These are phyloP conservation scores for Dissoconium aciculare DNA, from an alignment of 2,329 filamentous ascomycete species.

Conservation along the genomic window DNA sequence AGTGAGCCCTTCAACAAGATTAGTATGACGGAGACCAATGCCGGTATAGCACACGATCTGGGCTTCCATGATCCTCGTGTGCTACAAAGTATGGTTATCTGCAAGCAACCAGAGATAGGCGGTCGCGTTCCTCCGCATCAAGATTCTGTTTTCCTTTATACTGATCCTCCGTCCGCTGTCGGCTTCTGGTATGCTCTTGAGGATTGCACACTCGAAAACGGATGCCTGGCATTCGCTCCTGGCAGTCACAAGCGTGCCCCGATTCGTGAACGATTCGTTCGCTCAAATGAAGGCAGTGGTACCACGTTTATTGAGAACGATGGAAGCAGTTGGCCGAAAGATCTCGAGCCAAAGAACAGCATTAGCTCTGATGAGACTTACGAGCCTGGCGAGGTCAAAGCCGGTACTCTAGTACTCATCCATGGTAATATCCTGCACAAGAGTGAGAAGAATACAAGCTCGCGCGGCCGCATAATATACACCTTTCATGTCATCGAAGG, in stretches of 20 bases:
- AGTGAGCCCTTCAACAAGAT: constrained; percentile 35
- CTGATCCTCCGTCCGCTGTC: constrained; percentile 71
- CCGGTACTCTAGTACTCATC: constrained; percentile 79
- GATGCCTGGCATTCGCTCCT: constrained; percentile 71
- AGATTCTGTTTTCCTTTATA: constrained; percentile 86
- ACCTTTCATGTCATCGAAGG: constrained; percentile 96
- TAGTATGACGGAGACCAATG: constrained; percentile 41
- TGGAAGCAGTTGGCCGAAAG: constrained; percentile 37
- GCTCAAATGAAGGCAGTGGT: constrained; percentile 44
- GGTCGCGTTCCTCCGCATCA: constrained; percentile 83
- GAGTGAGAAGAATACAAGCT: constrained; percentile 80
- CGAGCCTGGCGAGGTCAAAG: constrained; percentile 73
- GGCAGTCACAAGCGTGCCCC: constrained; percentile 65
- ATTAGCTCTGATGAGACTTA: constrained; percentile 39
- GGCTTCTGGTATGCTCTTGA: constrained; percentile 97
- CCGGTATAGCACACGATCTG: constrained; percentile 52
- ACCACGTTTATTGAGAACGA: constrained; percentile 46
- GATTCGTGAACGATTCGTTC: constrained; percentile 60
- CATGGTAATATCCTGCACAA: constrained; percentile 93
- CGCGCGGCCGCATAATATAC: constrained; percentile 83
- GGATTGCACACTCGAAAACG: constrained; percentile 75
- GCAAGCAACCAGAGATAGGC: constrained; percentile 94
- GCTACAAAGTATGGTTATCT: constrained; percentile 94
- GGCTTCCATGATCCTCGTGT: constrained; percentile 62
- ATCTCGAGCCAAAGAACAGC: constrained; percentile 15